Evolutionary conservation across 2,329 filamentous ascomycete genomes (phyloP), one percentile per base, ranked within the genome.

Genomic region (Aspergillus fijiensis): DNA sequence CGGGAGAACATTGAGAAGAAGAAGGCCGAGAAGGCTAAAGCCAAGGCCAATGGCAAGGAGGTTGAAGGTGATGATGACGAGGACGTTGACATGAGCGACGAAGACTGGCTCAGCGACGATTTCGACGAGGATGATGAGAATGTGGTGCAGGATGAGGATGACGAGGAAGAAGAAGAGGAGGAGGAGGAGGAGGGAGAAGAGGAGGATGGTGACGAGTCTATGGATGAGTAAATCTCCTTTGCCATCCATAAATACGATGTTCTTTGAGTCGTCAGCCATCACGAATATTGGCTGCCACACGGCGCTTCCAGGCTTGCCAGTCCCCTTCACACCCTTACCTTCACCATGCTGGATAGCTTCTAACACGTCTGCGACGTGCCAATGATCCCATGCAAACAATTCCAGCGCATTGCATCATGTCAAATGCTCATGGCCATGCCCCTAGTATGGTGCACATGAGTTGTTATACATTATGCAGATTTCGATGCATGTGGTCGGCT

Each of bases 1-100:
- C 92, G 86, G 75, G 92, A 90, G 66, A 98, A 98, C 68, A 86
- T 99, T 2, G 92, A 96, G 77, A 89, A 84, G 78, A 98, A 97
- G 81, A 86, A 84, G 76, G 86, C 88, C 71, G 83, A 85, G 57
- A 85, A 82, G 64, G 83, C 76, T n/a, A 80, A 79, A 64, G 79
- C 78, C 25, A 78, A 70, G 55, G 74, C 74, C 19, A 73, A 76
- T 59, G 77, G 73, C 48, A 73, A 76, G 59, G 71, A 74, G 39
- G 79, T 76, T 62, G 72, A 81, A 59, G 74, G 79, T 42, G 78
- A 76, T 2, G 76, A 78, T 14, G 79, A 79, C n/a, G 79, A 82
- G 16, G 80, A 81, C 45, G 81, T 82, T 62, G 82, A 83, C 60
- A 80, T 82, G 50, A 81, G 82, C 45, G 82, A 83, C 54, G 81